Evolutionary conservation across 345 rosid genomes (phyloP), one percentile per base, ranked within the genome.

Genomic region (Rubroshorea leprosula): DNA sequence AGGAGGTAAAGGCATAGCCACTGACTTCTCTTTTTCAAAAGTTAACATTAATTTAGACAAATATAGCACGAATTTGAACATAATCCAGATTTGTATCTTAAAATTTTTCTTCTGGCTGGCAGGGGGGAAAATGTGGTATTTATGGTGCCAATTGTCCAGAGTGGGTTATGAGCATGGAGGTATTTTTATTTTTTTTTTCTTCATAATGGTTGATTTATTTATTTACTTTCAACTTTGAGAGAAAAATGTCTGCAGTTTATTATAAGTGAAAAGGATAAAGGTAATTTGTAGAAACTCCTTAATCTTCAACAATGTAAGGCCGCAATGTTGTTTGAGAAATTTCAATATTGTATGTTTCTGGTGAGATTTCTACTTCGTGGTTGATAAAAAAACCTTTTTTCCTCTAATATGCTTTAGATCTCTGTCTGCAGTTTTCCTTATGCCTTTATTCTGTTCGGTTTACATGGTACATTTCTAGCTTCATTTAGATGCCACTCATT

Each of bases 101-200:
- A 31, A 23, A 18, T 7, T 21, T 54, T 27, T 13, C 27, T 68
- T 56, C 29, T 49, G 23, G 61, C 61, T 51, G 57, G 17, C 69
- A 94, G 97, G 80, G 89, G 44, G 90, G 67, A 2, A 87, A 83
- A 68, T 94, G 97, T 68, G 99, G 99, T 49, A 87, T 94, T 64
- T 94, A 83, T 68, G 97, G 99, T 22, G 84, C 89, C 64, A 94
- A 94, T 49, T 80, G 77, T 35, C 59, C 97, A 5, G 92, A 90
- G 74, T 94, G 99, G 99, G 74, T 94, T 55, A 84, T 90, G 39
- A 87, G 99, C 79, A 90, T 94, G 99, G 92, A 94, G 99, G 98
- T 91, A 75, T 27, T 0, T 21, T 54, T 13, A 6, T 35, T 6
- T 35, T 35, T 35, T 35, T 2, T n/a, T n/a, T n/a, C n/a, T n/a